Percentiles rank a stretch among this genome's conserved stretches.
phyloP scores from a whole-genome alignment of 148 eudicot genomes.

The Rhododendron vialii region DNA sequence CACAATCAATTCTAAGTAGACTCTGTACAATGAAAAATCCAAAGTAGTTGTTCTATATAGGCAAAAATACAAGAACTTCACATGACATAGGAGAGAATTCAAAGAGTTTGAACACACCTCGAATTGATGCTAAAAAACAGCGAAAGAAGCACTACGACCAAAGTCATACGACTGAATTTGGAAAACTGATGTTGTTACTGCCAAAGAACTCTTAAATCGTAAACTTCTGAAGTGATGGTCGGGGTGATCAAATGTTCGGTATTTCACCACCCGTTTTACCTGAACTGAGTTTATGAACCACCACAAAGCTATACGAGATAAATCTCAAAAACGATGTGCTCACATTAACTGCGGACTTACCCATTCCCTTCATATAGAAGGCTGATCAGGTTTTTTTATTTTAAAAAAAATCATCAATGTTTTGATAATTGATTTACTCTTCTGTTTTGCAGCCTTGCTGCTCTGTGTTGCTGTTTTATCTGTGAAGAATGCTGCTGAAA shows the following conservation, averaged over 20 bases:
- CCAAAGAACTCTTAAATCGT: background rate
- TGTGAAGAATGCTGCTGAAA: constrained; percentile 42
- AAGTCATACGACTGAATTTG: background rate
- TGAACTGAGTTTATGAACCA: too few relatives aligned
- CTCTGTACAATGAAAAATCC: background rate
- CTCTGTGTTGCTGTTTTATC: constrained; percentile 62
- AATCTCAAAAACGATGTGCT: background rate
- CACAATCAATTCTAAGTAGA: background rate
- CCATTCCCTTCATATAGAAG: background rate
- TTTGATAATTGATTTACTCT: background rate
- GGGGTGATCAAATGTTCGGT: background rate
- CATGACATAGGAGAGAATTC: background rate
- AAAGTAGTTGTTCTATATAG: background rate
- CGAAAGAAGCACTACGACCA: background rate
- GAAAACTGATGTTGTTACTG: background rate
- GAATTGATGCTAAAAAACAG: background rate
- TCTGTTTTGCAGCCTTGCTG: constrained; percentile 43
- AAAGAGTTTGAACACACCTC: background rate
- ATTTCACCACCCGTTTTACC: background rate
- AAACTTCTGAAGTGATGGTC: background rate
- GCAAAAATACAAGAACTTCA: background rate
- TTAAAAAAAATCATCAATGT: background rate
- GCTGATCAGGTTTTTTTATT: background rate
- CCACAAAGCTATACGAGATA: background rate
- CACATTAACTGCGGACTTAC: background rate